These are phyloP conservation scores for Penicillium longicatenatum DNA, from an alignment of 495 filamentous ascomycete species.

Conservation along the genomic window DNA sequence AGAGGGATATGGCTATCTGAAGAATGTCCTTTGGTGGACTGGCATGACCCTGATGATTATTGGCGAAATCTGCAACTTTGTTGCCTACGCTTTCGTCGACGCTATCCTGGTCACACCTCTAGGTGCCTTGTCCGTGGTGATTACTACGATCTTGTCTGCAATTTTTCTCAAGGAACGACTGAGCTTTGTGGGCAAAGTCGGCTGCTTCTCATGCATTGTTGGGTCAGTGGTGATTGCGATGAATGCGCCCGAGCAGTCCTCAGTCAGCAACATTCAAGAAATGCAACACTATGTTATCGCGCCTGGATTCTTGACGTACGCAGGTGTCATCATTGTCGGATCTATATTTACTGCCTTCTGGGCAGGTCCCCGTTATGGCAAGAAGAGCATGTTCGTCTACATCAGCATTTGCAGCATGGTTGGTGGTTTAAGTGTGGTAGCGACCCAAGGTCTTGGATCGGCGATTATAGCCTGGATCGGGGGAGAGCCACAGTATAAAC, in stretches of 20 bases:
- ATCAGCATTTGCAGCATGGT: conserved; percentile 93
- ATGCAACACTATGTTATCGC: conserved; percentile 88
- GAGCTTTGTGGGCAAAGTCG: conserved; percentile 93
- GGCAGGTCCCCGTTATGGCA: conserved; percentile 87
- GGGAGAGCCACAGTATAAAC: conserved; percentile 85
- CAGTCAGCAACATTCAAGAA: conserved; percentile 85
- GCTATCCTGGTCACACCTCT: conserved; percentile 94
- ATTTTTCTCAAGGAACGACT: conserved; percentile 96
- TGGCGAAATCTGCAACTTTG: conserved; percentile 96
- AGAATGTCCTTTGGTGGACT: conserved; percentile 92
- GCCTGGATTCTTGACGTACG: conserved; percentile 84
- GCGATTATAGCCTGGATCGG: conserved; percentile 85
- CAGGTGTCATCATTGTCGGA: conserved; percentile 79
- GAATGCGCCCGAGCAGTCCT: conserved; percentile 86
- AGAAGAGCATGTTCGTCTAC: conserved; percentile 97
- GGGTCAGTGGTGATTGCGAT: conserved; percentile 91
- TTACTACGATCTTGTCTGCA: conserved; percentile 89
- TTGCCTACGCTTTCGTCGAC: conserved; percentile 95
- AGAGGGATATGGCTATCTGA: conserved; percentile 97
- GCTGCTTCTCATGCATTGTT: conserved; percentile 92
- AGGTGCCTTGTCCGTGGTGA: conserved; percentile 92
- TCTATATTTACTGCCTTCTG: conserved; percentile 74
- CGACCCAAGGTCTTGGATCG: conserved; percentile 90
- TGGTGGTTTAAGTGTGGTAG: conserved; percentile 92
- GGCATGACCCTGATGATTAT: conserved; percentile 98